Base-by-base conservation (phyloP, 2,329 filamentous ascomycete species). In the Ophiostoma perfectum region DNA sequence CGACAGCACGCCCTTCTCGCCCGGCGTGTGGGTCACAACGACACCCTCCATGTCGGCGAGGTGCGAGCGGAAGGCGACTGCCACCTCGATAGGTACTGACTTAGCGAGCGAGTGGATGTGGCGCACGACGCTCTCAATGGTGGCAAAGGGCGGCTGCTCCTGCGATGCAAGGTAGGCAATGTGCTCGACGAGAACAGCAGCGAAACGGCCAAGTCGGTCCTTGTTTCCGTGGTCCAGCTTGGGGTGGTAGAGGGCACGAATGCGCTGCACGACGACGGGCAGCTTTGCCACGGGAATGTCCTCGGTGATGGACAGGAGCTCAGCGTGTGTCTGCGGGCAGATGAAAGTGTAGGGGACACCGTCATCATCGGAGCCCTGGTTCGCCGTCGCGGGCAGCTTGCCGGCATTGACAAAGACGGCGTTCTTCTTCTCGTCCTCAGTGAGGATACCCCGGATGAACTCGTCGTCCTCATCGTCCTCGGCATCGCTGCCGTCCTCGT, bases 91-190 rank as follows among this genome's bases (percentile, higher is more conserved):
- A 0, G 94, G 88, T 74, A 93, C 96, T 65, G 87, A 90, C 76
- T 97, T 94, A 3, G 93, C 90, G 67, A 99, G 83, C 2, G 94
- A 98, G 79, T 99, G 96, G 38, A 97, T 83, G 78, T 99, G 95
- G 64, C 95, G 90, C 69, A 94, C 88, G 14, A 97, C 78, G 66
- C 85, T 90, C 77, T 99, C 95, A 3, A 72, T 70, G 2, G 67
- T 44, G 5, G 60, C 70, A 44, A 71, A 70, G 12, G 66, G 58
- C 11, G 64, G 64, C 18, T 49, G 52, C 77, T 75, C 71, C 80
- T 78, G 67, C 82, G 39, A 16, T 3, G 60, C 83, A 16, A 84
- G 78, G 69, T 83, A 80, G 3, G 80, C 80, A 58, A 89, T 76
- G 73, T 86, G 86, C 70, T 90, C 86, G 38, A 93, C 84, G 11